Percentiles rank a stretch among this genome's conserved stretches.
These are phyloP conservation scores for Cladosporium cucumerinum DNA, from an alignment of 2,329 filamentous ascomycete genomes.

Conservation along the genomic window DNA sequence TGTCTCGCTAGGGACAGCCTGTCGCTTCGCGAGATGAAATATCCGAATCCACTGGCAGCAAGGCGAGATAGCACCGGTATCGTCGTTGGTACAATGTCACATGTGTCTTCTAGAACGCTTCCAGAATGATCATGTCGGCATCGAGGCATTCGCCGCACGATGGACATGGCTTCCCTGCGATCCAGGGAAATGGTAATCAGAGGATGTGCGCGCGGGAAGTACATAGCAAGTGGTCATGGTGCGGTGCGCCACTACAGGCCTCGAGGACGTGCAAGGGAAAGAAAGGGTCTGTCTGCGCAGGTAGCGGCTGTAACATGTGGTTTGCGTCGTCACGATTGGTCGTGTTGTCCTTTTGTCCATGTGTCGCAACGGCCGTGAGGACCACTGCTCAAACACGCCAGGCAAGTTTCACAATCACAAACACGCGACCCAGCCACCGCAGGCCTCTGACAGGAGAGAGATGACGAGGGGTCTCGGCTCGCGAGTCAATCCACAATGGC, in stretches of 20 bases:
- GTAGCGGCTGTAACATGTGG: background rate
- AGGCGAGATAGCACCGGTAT: background rate
- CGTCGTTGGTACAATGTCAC: background rate
- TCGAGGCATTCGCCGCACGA: background rate
- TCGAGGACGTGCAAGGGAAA: background rate
- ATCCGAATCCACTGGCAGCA: background rate
- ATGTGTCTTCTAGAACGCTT: slow-evolving; percentile 1
- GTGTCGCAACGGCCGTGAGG: background rate
- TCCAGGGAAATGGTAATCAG: background rate
- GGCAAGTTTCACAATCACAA: background rate
- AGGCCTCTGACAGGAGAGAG: background rate
- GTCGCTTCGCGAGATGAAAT: background rate
- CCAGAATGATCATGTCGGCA: slow-evolving; percentile 5
- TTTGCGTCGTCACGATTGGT: background rate
- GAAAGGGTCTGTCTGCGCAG: background rate
- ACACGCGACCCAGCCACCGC: background rate
- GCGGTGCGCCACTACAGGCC: background rate
- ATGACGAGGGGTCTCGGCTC: background rate
- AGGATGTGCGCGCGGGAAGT: background rate
- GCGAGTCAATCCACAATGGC: background rate
- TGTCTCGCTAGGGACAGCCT: slow-evolving; percentile 7
- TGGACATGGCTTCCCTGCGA: slow-evolving; percentile 6
- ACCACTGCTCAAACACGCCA: background rate
- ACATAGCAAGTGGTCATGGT: slow-evolving; percentile 3
- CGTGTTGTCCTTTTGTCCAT: background rate